phyloP scores from a whole-genome alignment of 1,284 basidiomycete species.

The Prillingera fragicola region DNA sequence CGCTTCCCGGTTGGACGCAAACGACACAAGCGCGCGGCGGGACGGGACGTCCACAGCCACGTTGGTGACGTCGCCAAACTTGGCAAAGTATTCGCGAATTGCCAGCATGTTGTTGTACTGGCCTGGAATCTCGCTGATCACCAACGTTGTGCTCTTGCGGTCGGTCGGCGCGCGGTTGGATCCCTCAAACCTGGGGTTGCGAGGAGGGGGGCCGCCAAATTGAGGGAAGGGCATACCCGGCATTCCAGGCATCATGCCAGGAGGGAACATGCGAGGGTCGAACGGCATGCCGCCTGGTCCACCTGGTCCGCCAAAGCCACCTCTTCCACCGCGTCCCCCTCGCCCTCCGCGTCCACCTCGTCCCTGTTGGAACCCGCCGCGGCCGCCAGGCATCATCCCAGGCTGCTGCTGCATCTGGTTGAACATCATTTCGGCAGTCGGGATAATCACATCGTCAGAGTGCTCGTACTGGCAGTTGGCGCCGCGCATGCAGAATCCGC shows the following conservation, averaged over 20 bases:
- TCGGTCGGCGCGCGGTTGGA: slow-evolving; percentile 39
- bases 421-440: slow-evolving; percentile 52
- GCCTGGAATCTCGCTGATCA: slow-evolving; percentile 88
- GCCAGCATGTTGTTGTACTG: slow-evolving; percentile 70
- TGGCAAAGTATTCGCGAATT: slow-evolving; percentile 84
- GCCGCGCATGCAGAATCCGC: slow-evolving; percentile 84
- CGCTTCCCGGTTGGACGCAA: slow-evolving; percentile 77
- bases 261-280: too few species aligned
- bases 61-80: slow-evolving; percentile 88
- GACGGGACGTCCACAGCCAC: slow-evolving; percentile 76
- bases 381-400: slow-evolving; percentile 20
- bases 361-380: slow-evolving; percentile 10
- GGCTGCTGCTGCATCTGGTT: slow-evolving; percentile 32
- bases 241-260: slow-evolving; percentile 2
- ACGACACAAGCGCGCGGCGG: slow-evolving; percentile 77
- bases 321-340: slow-evolving; percentile 42
- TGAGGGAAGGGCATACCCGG: slow-evolving; percentile 17
- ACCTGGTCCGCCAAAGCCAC: slow-evolving; percentile 47
- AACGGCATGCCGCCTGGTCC: slow-evolving; percentile 14
- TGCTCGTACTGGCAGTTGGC: slow-evolving; percentile 88
- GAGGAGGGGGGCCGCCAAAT: slow-evolving; percentile 1
- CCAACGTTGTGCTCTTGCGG: slow-evolving; percentile 74
- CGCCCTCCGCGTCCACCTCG: slow-evolving; percentile 53
- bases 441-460: slow-evolving; percentile 55
- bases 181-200: slow-evolving; percentile 3